phyloP scores from a whole-genome alignment of 768 basidiomycete genomes.

The Russula vinacea region DNA sequence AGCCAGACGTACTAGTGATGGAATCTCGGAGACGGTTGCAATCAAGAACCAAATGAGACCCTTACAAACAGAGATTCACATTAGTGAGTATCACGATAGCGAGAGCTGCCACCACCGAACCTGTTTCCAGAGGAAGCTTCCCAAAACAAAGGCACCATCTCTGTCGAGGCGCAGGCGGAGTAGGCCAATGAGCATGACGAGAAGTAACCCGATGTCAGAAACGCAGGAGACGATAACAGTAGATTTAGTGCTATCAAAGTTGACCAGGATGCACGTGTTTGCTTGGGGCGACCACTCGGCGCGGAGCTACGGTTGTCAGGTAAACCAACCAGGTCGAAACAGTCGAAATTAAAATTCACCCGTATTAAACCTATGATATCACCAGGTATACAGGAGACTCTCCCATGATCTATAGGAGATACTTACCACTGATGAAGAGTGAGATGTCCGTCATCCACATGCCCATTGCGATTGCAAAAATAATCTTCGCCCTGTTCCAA shows the following conservation, averaged over 20 bases:
- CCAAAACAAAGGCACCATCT: neutral
- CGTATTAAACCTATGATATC: neutral
- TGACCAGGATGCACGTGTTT: neutral
- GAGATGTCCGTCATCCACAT: neutral
- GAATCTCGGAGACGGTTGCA: neutral
- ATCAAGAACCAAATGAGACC: constrained; percentile 11
- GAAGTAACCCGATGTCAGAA: neutral
- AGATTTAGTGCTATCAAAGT: neutral
- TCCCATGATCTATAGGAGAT: too few relatives aligned
- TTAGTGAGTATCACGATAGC: neutral
- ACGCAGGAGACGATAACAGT: neutral
- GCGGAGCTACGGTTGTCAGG: neutral
- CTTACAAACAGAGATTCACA: neutral
- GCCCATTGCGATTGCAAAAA: neutral
- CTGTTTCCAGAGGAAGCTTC: constrained; percentile 8
- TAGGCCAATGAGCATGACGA: neutral
- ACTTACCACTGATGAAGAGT: neutral
- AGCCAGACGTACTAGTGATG: neutral
- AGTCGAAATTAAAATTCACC: neutral
- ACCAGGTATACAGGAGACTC: neutral
- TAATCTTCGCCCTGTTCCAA: constrained; percentile 4
- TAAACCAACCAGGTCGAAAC: neutral
- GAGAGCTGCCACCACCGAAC: neutral
- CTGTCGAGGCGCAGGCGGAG: neutral
- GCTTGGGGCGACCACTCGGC: neutral